Evolutionary conservation across 78 protist genomes (phyloP), one percentile per base, ranked within the genome.

Genomic region (Tieghemostelium lacteum): DNA sequence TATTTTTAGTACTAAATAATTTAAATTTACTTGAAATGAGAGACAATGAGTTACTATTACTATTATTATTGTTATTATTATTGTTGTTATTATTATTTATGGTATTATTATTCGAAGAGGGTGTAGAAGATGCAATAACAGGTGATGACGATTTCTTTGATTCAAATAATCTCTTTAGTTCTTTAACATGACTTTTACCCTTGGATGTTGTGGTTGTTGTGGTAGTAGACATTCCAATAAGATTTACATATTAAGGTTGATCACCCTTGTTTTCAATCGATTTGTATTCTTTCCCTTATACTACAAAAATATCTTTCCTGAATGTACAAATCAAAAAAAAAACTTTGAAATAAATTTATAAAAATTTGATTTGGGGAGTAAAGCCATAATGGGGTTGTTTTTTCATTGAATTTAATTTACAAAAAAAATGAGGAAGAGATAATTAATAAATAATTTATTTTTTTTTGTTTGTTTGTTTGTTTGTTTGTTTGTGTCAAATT

Each of bases 111-210:
- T 26, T 40, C 16, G 37, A 52, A 29, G 19, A 49, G 42, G 49
- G 20, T 54, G n/a, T 39, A 54, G 61, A 17, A 20, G 78, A 64
- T 17, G 78, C 45, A 24, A n/a, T 72, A 1, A 52, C 2, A 17
- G 37, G n/a, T n/a, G n/a, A n/a, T n/a, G n/a, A 28, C 10, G 85
- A 57, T 24, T 69, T 83, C 16, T 69, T 83, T 37, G 89, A 83
- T 58, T 83, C 89, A 58, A 83, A 83, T 37, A 83, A 83, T 69
- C 89, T 83, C 66, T 83, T 83, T 54, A 83, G 29, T 34, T 83
- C 89, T 39, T 62, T 83, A 16, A 83, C 89, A 83, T 78, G n/a
- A 42, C 73, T 62, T 62, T 78, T 70, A 26, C 63, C 67, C n/a
- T n/a, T n/a, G n/a, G n/a, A n/a, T n/a, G n/a, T n/a, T n/a, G n/a